phyloP scores from a whole-genome alignment of 768 basidiomycete genomes.

The Suillus lakei region DNA sequence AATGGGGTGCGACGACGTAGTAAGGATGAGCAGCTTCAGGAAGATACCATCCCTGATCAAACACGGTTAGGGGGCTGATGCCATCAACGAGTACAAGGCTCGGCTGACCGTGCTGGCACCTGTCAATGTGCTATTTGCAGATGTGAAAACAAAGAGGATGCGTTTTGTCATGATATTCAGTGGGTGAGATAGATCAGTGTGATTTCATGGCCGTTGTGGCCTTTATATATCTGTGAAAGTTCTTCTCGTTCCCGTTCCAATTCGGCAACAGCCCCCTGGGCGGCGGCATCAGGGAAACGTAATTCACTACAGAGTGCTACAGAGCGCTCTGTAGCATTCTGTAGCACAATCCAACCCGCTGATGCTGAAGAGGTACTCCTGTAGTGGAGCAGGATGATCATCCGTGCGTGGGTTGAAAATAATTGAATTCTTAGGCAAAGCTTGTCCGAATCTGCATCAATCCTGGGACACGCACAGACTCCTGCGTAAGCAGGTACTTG shows the following conservation, averaged over 20 bases:
- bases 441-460: neutral
- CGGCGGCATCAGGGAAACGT: too few relatives aligned
- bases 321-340: too few relatives aligned
- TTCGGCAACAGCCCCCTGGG: neutral
- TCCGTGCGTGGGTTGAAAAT: neutral
- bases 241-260: neutral
- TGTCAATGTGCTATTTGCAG: slow-evolving; percentile 58
- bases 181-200: slow-evolving; percentile 11
- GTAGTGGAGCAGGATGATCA: neutral
- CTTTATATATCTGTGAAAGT: slow-evolving; percentile 5
- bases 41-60: slow-evolving; percentile 72
- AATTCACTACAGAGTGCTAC: too few relatives aligned
- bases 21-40: slow-evolving; percentile 81
- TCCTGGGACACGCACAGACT: neutral
- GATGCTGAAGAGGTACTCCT: neutral
- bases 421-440: neutral
- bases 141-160: slow-evolving; percentile 79
- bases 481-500: neutral
- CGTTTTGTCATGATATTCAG: slow-evolving; percentile 7
- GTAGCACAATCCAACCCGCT: too few relatives aligned
- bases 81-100: neutral
- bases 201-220: neutral
- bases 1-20: slow-evolving; percentile 55
- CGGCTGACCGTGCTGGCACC: slow-evolving; percentile 53
- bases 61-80: slow-evolving; percentile 3